These are phyloP conservation scores for Xylaria hypoxylon DNA, from an alignment of 2,329 filamentous ascomycete species.

Conservation along the genomic window DNA sequence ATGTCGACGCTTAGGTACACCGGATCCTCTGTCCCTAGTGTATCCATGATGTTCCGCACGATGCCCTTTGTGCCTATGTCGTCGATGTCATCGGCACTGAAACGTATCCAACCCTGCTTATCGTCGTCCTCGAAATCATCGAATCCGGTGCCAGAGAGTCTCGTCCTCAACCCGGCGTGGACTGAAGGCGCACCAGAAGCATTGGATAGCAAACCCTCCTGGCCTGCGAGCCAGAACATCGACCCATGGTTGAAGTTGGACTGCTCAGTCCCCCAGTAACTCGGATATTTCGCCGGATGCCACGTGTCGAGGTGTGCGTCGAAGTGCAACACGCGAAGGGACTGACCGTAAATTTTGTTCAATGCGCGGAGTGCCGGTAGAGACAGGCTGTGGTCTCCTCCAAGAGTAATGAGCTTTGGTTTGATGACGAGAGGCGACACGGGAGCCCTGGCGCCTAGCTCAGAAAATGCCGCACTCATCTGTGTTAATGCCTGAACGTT, in stretches of 20 bases:
- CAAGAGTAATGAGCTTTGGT: constrained; percentile 74
- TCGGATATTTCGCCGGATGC: constrained; percentile 84
- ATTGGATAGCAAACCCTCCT: constrained; percentile 83
- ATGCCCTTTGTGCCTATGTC: constrained; percentile 80
- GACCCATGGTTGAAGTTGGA: constrained; percentile 86
- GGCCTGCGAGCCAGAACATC: constrained; percentile 90
- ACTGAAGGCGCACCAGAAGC: constrained; percentile 73
- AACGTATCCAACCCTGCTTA: constrained; percentile 81
- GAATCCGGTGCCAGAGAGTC: constrained; percentile 74
- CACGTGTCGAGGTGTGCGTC: constrained; percentile 86
- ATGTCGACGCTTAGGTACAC: constrained; percentile 86
- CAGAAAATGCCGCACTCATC: constrained; percentile 83
- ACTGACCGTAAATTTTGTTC: constrained; percentile 67
- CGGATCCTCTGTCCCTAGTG: constrained; percentile 78
- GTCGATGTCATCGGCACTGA: constrained; percentile 88
- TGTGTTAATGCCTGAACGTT: constrained; percentile 83
- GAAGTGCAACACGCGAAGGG: constrained; percentile 79
- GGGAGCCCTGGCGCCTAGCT: constrained; percentile 65
- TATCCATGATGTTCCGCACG: constrained; percentile 74
- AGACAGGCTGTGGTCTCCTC: constrained; percentile 78
- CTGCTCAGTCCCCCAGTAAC: constrained; percentile 76
- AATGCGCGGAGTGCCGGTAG: constrained; percentile 76
- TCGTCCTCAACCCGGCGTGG: constrained; percentile 84
- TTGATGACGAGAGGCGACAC: constrained; percentile 51
- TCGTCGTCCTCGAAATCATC: constrained; percentile 78